Conservation (phyloP, 139 green algal species). For the Haematococcus lacustris region DNA sequence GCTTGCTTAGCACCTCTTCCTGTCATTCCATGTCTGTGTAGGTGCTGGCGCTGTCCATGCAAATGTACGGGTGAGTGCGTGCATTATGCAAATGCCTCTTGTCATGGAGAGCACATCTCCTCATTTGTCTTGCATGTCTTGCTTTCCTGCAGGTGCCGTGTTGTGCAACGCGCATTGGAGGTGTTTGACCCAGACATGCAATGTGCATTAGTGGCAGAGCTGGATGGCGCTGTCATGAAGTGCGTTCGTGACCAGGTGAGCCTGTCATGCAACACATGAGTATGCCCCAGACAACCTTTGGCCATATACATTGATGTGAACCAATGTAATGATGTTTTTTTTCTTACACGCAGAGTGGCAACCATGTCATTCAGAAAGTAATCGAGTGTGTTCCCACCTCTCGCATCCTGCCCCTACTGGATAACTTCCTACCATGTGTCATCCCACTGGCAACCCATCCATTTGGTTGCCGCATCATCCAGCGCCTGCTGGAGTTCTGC, state of each 20-base stretch:
- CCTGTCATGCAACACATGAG: background rate
- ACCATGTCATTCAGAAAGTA: slow-evolving; percentile 93
- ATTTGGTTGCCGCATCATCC: slow-evolving; percentile 92
- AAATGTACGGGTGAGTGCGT: slow-evolving; percentile 93
- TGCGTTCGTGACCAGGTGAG: slow-evolving; percentile 79
- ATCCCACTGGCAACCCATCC: slow-evolving; percentile 71
- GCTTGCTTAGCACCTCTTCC: background rate
- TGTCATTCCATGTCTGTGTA: background rate
- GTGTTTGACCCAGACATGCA: slow-evolving; percentile 17
- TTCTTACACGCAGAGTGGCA: slow-evolving; percentile 88
- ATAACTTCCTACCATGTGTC: slow-evolving; percentile 64
- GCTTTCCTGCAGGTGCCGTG: no score
- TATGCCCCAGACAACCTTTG: background rate
- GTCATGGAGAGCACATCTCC: no score
- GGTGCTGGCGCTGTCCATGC: slow-evolving; percentile 57
- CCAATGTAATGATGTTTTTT: no score
- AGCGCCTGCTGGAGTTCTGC: slow-evolving; percentile 90
- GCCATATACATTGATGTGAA: no score
- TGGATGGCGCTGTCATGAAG: slow-evolving; percentile 62
- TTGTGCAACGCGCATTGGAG: slow-evolving; percentile 89
- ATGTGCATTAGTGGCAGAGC: slow-evolving; percentile 21
- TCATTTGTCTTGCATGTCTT: no score
- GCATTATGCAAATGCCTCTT: no score
- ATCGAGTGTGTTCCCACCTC: slow-evolving; percentile 76
- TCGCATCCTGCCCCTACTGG: slow-evolving; percentile 48